phyloP scores from a whole-genome alignment of 495 filamentous ascomycete species.

The Penicillium mononematosum region DNA sequence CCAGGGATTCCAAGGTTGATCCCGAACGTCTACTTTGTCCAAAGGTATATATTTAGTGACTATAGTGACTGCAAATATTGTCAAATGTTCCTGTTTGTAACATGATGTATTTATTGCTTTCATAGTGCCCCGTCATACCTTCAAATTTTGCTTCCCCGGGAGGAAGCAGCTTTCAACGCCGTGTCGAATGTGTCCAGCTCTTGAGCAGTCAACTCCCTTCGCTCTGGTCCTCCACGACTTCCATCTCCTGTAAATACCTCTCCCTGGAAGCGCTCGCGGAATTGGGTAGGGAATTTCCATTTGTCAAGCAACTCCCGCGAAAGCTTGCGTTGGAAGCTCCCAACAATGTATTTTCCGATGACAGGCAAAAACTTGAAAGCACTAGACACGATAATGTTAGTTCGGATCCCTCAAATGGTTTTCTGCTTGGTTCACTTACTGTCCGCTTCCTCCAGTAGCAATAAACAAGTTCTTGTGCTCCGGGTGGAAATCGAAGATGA shows the following conservation, averaged over 20 bases:
- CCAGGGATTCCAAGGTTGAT: too few relatives aligned
- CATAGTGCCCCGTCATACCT: not conserved
- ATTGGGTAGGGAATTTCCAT: conserved; percentile 38
- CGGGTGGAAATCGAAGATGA: too few relatives aligned
- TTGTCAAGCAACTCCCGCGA: conserved; percentile 34
- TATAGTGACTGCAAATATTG: not conserved
- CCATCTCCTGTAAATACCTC: conserved; percentile 34
- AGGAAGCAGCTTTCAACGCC: conserved; percentile 20
- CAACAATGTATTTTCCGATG: conserved; percentile 44
- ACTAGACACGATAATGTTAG: conserved; percentile 16
- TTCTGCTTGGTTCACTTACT: too few relatives aligned
- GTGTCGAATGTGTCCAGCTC: conserved; percentile 22
- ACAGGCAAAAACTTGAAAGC: conserved; percentile 52
- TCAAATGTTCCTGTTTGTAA: not conserved
- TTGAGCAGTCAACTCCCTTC: conserved; percentile 28
- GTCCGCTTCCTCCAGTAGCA: too few relatives aligned
- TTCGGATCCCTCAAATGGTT: too few relatives aligned
- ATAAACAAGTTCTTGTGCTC: too few relatives aligned
- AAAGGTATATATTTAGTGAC: not conserved
- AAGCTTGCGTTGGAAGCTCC: conserved; percentile 38
- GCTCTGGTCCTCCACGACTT: conserved; percentile 33
- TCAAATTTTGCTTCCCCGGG: conserved; percentile 30
- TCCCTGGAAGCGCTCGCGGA: conserved; percentile 21
- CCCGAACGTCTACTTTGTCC: not conserved
- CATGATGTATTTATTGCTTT: not conserved